Conservation (phyloP, 2,329 filamentous ascomycete genomes). For the Epichloe aotearoae region DNA sequence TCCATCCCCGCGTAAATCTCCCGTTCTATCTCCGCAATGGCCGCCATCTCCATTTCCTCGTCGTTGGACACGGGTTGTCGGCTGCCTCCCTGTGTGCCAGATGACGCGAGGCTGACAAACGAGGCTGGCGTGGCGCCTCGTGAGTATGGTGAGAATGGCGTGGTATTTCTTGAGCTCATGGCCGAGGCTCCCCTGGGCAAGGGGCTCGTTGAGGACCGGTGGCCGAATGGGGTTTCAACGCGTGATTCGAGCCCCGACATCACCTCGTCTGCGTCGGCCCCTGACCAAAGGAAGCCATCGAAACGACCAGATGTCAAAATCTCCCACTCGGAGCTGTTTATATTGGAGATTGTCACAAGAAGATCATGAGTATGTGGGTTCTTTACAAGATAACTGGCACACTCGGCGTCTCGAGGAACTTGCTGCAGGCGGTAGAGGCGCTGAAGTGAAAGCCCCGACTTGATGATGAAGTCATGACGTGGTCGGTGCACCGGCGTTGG, state of each 20-base stretch:
- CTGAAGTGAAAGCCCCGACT: constrained; percentile 67
- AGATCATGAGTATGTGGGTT: constrained; percentile 74
- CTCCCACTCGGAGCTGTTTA: constrained; percentile 91
- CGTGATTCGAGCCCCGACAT: constrained; percentile 34
- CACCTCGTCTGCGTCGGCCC: constrained; percentile 53
- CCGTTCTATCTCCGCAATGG: constrained; percentile 79
- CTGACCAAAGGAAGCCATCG: constrained; percentile 90
- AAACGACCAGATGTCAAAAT: constrained; percentile 89
- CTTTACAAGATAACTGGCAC: constrained; percentile 73
- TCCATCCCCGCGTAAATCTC: constrained; percentile 95
- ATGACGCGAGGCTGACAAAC: constrained; percentile 44
- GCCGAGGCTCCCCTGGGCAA: constrained; percentile 29
- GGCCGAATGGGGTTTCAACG: constrained; percentile 39
- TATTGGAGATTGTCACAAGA: constrained; percentile 73
- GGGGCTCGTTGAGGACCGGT: constrained; percentile 24
- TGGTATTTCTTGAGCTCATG: constrained; percentile 31
- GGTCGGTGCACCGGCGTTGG: constrained; percentile 55
- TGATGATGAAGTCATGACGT: constrained; percentile 60
- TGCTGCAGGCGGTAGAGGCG: constrained; percentile 65
- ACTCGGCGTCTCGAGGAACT: constrained; percentile 72
- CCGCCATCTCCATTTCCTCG: constrained; percentile 85
- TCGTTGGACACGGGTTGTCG: constrained; percentile 67
- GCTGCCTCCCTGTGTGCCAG: constrained; percentile 23
- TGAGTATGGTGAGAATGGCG: constrained; percentile 37
- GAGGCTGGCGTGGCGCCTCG: constrained; percentile 44